phyloP scores from a whole-genome alignment of 1,139 yeast genomes.

The Nakaseomyces bracarensis region DNA sequence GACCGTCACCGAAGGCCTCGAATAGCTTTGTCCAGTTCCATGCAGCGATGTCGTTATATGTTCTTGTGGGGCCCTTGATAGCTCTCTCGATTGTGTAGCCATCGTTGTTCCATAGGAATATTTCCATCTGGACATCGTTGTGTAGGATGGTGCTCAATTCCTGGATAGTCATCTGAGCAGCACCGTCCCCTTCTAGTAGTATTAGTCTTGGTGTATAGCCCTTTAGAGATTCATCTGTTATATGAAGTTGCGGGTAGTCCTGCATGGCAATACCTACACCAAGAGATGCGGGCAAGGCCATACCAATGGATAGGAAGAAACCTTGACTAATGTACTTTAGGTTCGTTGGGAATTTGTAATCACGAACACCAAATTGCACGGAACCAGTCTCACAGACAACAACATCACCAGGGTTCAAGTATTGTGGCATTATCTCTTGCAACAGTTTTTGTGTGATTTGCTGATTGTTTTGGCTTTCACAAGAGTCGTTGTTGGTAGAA shows the following conservation, averaged over 20 bases:
- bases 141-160: slow-evolving; percentile 66
- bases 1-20: slow-evolving; percentile 56
- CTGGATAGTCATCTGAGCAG: slow-evolving; percentile 84
- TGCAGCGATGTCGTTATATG: slow-evolving; percentile 73
- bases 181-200: slow-evolving; percentile 80
- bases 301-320: slow-evolving; percentile 78
- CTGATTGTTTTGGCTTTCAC: too few relatives aligned
- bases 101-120: slow-evolving; percentile 66
- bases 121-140: slow-evolving; percentile 49
- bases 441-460: slow-evolving; percentile 21
- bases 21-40: slow-evolving; percentile 75
- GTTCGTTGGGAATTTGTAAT: slow-evolving; percentile 48
- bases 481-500: slow-evolving; percentile 12
- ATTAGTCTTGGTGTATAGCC: slow-evolving; percentile 46
- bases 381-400: slow-evolving; percentile 74
- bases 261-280: slow-evolving; percentile 67
- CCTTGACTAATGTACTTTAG: slow-evolving; percentile 51
- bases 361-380: slow-evolving; percentile 62
- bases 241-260: slow-evolving; percentile 36
- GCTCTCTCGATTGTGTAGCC: slow-evolving; percentile 86
- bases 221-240: slow-evolving; percentile 12
- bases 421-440: slow-evolving; percentile 16
- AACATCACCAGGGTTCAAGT: slow-evolving; percentile 51
- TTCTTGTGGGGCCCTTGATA: slow-evolving; percentile 65
- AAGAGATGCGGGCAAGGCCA: slow-evolving; percentile 73